phyloP scores from a whole-genome alignment of 352 stramenopile species.

The Phytopythium chamaehyphon region DNA sequence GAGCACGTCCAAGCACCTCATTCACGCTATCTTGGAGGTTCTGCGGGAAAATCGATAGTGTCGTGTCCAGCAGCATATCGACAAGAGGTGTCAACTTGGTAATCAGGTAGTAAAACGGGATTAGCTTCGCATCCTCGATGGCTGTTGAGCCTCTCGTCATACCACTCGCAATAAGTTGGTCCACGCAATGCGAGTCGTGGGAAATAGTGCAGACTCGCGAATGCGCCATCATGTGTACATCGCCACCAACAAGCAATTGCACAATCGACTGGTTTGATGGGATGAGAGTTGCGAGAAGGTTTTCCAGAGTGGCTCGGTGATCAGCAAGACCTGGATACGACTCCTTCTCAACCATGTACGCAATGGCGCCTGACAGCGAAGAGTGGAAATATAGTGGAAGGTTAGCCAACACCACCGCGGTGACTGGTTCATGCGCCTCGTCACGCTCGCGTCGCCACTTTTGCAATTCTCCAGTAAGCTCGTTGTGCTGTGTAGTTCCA shows the following conservation, averaged over 20 bases:
- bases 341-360: conserved; percentile 53
- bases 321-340: conserved; percentile 50
- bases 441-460: conserved; percentile 13
- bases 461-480: conserved; percentile 11
- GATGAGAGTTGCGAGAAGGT: conserved; percentile 22
- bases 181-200: conserved; percentile 28
- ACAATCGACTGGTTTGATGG: conserved; percentile 10
- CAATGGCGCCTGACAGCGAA: conserved; percentile 35
- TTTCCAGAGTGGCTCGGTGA: conserved; percentile 23
- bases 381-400: conserved; percentile 77
- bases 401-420: conserved; percentile 37
- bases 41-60: conserved; percentile 12
- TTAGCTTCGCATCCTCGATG: conserved; percentile 44
- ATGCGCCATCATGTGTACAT: conserved; percentile 57
- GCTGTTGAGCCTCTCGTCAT: conserved; percentile 56
- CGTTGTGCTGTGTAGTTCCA: conserved; percentile 21
- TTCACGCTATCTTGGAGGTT: conserved; percentile 2
- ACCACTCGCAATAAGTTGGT: conserved; percentile 68
- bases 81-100: conserved; percentile 32
- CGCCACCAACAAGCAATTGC: conserved; percentile 49
- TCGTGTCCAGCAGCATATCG: conserved; percentile 15
- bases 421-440: not conserved
- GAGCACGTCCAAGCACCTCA: not conserved
- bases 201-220: conserved; percentile 32
- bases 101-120: conserved; percentile 51